Evolutionary conservation across 2,329 filamentous ascomycete species (phyloP).

Genomic region (Zymoseptoria brevis): DNA sequence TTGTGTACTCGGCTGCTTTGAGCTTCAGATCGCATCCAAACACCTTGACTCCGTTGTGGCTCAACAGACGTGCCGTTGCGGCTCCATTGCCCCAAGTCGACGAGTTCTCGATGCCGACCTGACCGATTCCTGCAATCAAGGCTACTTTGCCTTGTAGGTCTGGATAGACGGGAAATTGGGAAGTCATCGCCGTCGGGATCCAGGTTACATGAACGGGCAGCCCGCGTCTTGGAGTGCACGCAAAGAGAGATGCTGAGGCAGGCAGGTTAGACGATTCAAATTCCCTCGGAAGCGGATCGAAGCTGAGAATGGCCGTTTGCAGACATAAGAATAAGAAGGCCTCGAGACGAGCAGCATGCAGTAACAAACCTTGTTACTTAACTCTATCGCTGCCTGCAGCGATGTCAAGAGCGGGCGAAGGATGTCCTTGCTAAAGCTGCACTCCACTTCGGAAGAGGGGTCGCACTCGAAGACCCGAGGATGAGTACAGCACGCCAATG

Average conservation of each 20-base stretch:
- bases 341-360: constrained; percentile 8
- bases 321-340: background rate
- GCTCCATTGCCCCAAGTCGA: constrained; percentile 47
- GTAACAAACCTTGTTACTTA: background rate
- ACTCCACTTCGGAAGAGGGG: constrained; percentile 7
- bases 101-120: constrained; percentile 26
- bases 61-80: constrained; percentile 42
- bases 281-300: background rate
- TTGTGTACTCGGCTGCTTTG: constrained; percentile 20
- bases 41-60: constrained; percentile 42
- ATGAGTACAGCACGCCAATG: background rate
- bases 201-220: background rate
- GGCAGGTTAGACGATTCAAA: too few species aligned
- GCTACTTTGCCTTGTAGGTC: constrained; percentile 38
- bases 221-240: too few species aligned
- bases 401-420: background rate
- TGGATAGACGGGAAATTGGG: constrained; percentile 17
- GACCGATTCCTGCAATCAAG: constrained; percentile 41
- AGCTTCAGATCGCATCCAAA: constrained; percentile 32
- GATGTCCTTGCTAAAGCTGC: background rate
- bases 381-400: background rate
- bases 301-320: background rate
- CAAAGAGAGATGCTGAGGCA: too few species aligned
- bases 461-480: constrained; percentile 10
- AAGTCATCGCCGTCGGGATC: constrained; percentile 3